Base-by-base conservation (phyloP, 164 flowering plant species). In the Santalum album region DNA sequence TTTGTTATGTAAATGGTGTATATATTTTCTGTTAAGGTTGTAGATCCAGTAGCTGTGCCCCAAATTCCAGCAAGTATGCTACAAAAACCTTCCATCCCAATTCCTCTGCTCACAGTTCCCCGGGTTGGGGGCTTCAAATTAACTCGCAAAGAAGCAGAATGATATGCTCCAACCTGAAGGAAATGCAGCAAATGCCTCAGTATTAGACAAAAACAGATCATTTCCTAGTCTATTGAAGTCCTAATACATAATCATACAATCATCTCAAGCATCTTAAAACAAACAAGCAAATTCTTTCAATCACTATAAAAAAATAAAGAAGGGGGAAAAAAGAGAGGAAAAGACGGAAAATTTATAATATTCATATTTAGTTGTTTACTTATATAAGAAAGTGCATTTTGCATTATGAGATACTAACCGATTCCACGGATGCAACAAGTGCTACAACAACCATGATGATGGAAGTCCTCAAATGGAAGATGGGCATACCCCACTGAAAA, bases 401-500 rank as follows among this genome's bases (percentile, higher is more conserved):
- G 19, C 42, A 17, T n/a, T 15, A 55, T 55, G 47, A 67, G 52
- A 24, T 42, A 82, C 96, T 75, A 27, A 90, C 96, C 69, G 98
- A 86, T 56, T 85, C 92, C 54, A 87, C 79, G 23, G 96, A 75
- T 32, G 90, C 81, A 56, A 90, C 72, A 22, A 90, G 53, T 20
- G 96, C 82, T 16, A 75, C 84, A 39, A 87, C 23, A 59, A 84
- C 64, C 98, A 90, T 87, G 65, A 87, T 76, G 50, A 90, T 26
- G 25, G 82, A 78, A 59, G 96, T 90, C 74, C 84, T 75, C 35
- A 79, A 49, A 54, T 69, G 86, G 74, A 90, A 83, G 49, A 75
- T 71, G 17, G 96, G 98, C 48, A 83, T 64, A 36, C 97, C 97
- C 95, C 97, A 90, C 66, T 90, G 97, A n/a, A 90, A 68, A 55